These are phyloP conservation scores for Alternaria rosae DNA, from an alignment of 2,329 filamentous ascomycete genomes.

Conservation along the genomic window DNA sequence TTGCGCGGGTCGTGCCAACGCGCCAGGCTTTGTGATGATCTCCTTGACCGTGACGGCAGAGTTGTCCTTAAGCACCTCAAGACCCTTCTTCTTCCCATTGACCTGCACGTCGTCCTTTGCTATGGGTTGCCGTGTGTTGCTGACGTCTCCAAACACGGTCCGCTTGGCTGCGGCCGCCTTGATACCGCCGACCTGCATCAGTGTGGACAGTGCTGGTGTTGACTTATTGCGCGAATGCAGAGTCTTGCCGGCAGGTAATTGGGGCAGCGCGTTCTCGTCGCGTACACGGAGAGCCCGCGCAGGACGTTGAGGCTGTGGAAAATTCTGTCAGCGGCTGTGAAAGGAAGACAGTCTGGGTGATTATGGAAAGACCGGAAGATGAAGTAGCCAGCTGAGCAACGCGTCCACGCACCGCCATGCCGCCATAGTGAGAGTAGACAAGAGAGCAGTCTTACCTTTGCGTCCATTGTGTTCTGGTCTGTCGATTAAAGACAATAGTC, in stretches of 20 bases:
- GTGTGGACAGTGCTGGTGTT: conserved; percentile 66
- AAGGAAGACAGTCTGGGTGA: conserved; percentile 8
- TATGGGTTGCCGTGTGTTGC: conserved; percentile 64
- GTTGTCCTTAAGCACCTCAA: conserved; percentile 45
- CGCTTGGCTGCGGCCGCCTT: conserved; percentile 75
- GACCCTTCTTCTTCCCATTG: conserved; percentile 50
- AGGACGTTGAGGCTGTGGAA: conserved; percentile 72
- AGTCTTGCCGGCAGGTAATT: conserved; percentile 53
- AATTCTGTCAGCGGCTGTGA: conserved; percentile 27
- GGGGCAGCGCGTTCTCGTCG: conserved; percentile 71
- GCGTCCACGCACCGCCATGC: conserved; percentile 2
- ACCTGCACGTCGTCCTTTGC: conserved; percentile 66
- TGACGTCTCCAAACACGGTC: conserved; percentile 82
- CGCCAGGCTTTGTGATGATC: conserved; percentile 51
- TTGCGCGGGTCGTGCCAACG: conserved; percentile 67
- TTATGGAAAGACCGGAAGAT: neutral
- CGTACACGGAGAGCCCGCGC: conserved; percentile 65
- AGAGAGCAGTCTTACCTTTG: conserved; percentile 49
- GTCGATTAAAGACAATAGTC: conserved; percentile 29
- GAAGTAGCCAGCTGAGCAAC: conserved; percentile 8
- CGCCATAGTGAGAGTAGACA: neutral
- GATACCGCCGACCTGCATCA: conserved; percentile 62
- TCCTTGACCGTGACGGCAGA: conserved; percentile 45
- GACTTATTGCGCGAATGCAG: conserved; percentile 87
- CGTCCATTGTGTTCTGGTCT: conserved; percentile 50